A percentile compares a stretch with the other conserved stretches of the same genome.
These are phyloP conservation scores for Teratosphaeria gauchensis DNA, from an alignment of 2,329 filamentous ascomycete species.

Conservation along the genomic window DNA sequence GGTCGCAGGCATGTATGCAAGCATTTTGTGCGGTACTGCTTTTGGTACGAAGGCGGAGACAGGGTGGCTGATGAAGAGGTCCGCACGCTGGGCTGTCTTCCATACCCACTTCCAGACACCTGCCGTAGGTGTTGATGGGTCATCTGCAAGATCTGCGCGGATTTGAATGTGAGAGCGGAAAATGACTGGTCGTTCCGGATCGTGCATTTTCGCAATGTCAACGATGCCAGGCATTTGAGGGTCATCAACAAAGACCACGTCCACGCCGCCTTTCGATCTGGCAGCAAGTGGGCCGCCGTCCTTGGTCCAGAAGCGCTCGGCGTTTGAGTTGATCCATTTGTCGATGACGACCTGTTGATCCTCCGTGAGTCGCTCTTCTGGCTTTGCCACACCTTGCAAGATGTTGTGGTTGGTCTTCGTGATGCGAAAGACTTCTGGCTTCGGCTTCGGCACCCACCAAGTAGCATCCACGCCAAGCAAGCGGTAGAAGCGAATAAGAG, in stretches of 20 bases:
- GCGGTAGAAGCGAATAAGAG: constrained; percentile 61
- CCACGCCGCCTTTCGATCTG: constrained; percentile 60
- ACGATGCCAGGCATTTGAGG: constrained; percentile 77
- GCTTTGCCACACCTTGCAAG: constrained; percentile 64
- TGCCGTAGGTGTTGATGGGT: constrained; percentile 55
- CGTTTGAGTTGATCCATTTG: constrained; percentile 65
- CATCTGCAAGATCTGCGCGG: constrained; percentile 55
- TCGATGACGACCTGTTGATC: constrained; percentile 55
- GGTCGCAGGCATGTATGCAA: constrained; percentile 68
- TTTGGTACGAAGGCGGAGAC: constrained; percentile 65
- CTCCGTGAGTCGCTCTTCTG: constrained; percentile 52
- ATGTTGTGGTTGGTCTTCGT: constrained; percentile 88
- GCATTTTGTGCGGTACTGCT: constrained; percentile 54
- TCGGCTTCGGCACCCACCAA: constrained; percentile 73
- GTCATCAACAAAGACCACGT: constrained; percentile 71
- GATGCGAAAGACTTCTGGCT: constrained; percentile 68
- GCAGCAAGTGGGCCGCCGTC: constrained; percentile 57
- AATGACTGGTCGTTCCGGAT: constrained; percentile 65
- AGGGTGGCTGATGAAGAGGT: constrained; percentile 75
- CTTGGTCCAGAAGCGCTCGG: constrained; percentile 63
- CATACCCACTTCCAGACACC: constrained; percentile 70
- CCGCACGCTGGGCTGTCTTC: constrained; percentile 58
- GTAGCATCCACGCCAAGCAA: constrained; percentile 58
- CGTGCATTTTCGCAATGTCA: constrained; percentile 59
- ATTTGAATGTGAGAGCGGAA: constrained; percentile 80